A percentile compares a stretch with the other conserved stretches of the same genome.
Evolutionary conservation across 2,329 filamentous ascomycete genomes (phyloP).

Genomic region (Colletotrichum camelliae): DNA sequence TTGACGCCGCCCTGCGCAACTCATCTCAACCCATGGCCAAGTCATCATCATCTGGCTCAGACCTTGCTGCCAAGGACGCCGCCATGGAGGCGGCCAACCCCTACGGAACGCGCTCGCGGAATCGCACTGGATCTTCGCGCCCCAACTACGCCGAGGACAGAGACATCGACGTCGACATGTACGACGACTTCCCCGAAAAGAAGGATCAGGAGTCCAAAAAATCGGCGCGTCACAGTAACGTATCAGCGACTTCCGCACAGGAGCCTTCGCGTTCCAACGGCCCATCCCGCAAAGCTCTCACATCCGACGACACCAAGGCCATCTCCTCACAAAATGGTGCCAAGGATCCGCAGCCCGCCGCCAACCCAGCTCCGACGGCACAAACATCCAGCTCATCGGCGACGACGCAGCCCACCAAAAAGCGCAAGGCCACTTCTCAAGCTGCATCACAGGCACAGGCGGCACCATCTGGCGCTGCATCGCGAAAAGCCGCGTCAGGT

Average conservation of each 20-base stretch:
- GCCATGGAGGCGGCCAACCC: conserved; percentile 63
- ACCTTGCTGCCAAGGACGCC: conserved; percentile 52
- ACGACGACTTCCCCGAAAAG: conserved; percentile 69
- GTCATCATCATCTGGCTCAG: conserved; percentile 50
- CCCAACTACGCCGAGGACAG: conserved; percentile 95
- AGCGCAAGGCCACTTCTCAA: conserved; percentile 76
- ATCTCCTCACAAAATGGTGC: conserved; percentile 36
- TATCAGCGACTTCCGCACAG: conserved; percentile 42
- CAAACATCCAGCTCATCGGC: conserved; percentile 56
- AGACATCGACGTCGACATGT: conserved; percentile 85
- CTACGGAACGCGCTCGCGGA: conserved; percentile 94
- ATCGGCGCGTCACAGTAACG: conserved; percentile 51
- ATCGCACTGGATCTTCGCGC: conserved; percentile 79
- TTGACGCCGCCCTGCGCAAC: conserved; percentile 35
- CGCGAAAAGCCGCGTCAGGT: conserved; percentile 42
- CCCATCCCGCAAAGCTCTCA: conserved; percentile 45
- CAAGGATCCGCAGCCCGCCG: conserved; percentile 39
- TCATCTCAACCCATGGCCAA: conserved; percentile 52
- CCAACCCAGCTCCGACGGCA: conserved; percentile 25
- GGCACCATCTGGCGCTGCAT: conserved; percentile 32
- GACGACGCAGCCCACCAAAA: conserved; percentile 66
- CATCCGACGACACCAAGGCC: conserved; percentile 44
- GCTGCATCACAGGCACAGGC: conserved; percentile 13
- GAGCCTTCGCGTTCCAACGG: conserved; percentile 36
- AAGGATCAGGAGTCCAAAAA: conserved; percentile 66